Evolutionary conservation across 2,329 filamentous ascomycete species (phyloP).

Genomic region (Dactylellina drechsleri): DNA sequence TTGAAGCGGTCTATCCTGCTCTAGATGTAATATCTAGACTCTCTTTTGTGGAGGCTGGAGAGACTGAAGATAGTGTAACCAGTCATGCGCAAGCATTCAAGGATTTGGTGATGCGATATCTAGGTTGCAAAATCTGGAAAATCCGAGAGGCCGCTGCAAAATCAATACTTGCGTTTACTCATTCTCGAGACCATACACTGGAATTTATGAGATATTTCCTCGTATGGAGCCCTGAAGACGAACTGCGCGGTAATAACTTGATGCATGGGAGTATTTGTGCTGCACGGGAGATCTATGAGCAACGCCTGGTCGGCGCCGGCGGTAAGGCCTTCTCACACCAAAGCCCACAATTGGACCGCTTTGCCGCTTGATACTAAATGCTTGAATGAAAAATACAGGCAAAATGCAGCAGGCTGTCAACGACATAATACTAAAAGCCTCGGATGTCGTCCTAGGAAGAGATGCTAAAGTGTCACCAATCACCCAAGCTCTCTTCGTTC

Average conservation of each 20-base stretch:
- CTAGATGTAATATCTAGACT: slow-evolving; percentile 73
- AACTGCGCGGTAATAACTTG: slow-evolving; percentile 64
- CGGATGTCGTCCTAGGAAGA: background rate
- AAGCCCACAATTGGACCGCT: background rate
- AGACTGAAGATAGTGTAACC: slow-evolving; percentile 9
- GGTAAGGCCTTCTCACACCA: slow-evolving; percentile 10
- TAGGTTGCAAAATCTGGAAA: slow-evolving; percentile 79
- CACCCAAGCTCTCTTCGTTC: slow-evolving; percentile 41
- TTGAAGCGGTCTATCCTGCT: slow-evolving; percentile 82
- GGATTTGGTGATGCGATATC: slow-evolving; percentile 70
- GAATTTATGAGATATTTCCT: slow-evolving; percentile 63
- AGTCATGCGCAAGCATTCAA: slow-evolving; percentile 66
- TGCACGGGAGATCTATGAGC: slow-evolving; percentile 58
- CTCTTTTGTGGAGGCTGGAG: slow-evolving; percentile 17
- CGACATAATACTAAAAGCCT: background rate
- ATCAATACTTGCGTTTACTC: slow-evolving; percentile 73
- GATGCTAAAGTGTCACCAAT: slow-evolving; percentile 27
- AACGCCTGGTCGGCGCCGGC: slow-evolving; percentile 4
- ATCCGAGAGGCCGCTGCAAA: slow-evolving; percentile 82
- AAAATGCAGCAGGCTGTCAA: slow-evolving; percentile 14
- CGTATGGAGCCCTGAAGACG: slow-evolving; percentile 62
- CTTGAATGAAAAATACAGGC: slow-evolving; percentile 3
- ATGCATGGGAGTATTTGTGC: slow-evolving; percentile 71
- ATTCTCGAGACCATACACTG: slow-evolving; percentile 61
- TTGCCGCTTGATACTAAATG: background rate